Conservation (phyloP, 139 green algal species). For the Coelastrella sp. region DNA sequence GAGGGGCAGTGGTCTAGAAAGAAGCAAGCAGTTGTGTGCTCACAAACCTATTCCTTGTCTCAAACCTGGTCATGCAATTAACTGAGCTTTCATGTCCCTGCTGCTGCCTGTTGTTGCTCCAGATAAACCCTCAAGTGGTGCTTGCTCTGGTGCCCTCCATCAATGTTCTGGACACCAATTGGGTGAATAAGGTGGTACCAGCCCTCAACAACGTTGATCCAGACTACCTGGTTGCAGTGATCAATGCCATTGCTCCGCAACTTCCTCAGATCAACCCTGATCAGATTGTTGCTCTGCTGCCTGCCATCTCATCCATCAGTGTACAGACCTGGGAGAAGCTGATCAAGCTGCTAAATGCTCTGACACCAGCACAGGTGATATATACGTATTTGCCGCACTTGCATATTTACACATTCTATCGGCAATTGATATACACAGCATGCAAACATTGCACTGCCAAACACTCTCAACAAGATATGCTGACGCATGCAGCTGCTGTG, state of each 20-base stretch:
- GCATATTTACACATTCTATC: background rate
- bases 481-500: no score
- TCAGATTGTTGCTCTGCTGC: conserved; percentile 9
- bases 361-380: conserved; percentile 36
- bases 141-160: conserved; percentile 13
- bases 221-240: conserved; percentile 28
- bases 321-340: background rate
- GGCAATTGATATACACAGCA: no score
- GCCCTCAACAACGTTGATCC: background rate
- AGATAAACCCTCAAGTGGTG: conserved; percentile 3
- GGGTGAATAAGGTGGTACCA: conserved; percentile 44
- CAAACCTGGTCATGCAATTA: no score
- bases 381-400: no score
- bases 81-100: no score
- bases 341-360: conserved; percentile 9
- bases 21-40: no score
- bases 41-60: no score
- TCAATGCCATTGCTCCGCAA: conserved; percentile 3
- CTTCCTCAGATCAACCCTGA: conserved; percentile 18
- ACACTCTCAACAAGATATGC: no score
- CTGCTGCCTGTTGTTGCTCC: conserved; percentile 1
- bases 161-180: conserved; percentile 13
- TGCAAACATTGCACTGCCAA: no score
- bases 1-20: no score
- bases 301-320: conserved; percentile 2